Conservation (phyloP, 139 green algal genomes). For the Spirogloea muscicola region DNA sequence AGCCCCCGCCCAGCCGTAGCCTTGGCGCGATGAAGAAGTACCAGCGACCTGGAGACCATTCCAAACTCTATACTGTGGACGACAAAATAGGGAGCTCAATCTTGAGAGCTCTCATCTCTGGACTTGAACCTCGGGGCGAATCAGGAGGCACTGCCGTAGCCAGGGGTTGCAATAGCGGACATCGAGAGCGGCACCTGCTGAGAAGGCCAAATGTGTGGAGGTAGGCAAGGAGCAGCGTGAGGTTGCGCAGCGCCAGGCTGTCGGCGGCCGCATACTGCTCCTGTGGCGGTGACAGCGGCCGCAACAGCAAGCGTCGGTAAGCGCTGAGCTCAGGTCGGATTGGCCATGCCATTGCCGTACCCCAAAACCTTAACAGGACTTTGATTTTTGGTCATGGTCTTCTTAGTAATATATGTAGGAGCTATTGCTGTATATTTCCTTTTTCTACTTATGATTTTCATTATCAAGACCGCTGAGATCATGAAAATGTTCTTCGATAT, state of each 20-base stretch:
- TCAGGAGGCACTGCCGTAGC: neutral
- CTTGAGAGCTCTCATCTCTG: neutral
- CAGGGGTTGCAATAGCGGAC: neutral
- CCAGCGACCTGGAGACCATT: neutral
- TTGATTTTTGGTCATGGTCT: too few species aligned
- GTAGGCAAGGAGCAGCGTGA: conserved; percentile 26
- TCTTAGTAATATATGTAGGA: too few species aligned
- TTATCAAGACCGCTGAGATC: neutral
- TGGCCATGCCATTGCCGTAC: neutral
- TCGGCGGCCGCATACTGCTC: conserved; percentile 31
- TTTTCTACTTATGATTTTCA: neutral
- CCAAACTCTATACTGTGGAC: neutral
- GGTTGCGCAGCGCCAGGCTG: conserved; percentile 28
- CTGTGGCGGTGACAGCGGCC: neutral
- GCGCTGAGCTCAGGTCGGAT: neutral
- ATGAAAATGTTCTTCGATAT: neutral
- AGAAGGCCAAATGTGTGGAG: conserved; percentile 38
- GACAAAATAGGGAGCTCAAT: neutral
- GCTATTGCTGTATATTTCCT: neutral
- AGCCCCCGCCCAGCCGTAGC: neutral
- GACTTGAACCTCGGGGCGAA: neutral
- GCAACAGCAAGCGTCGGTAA: neutral
- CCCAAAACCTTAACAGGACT: neutral
- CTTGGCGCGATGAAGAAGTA: neutral
- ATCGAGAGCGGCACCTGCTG: conserved; percentile 9